phyloP scores from a whole-genome alignment of 345 rosid species.

The Garcia nutans region DNA sequence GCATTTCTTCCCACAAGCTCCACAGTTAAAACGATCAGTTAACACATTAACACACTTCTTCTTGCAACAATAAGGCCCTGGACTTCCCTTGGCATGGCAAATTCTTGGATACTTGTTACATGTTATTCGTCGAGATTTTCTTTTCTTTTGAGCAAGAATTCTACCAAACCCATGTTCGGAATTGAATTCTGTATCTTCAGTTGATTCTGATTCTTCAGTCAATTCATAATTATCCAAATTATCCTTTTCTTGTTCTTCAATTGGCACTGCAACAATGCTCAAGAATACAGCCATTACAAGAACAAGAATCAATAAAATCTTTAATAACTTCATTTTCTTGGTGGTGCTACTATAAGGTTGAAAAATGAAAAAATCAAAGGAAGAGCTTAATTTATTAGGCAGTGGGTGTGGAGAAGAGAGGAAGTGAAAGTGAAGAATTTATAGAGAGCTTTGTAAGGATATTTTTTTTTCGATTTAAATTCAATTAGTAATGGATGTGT shows the following conservation, averaged over 20 bases:
- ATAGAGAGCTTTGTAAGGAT: too few relatives aligned
- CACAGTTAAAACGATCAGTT: slow-evolving; percentile 34
- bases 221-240: background rate
- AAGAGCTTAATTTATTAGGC: too few relatives aligned
- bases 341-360: too few relatives aligned
- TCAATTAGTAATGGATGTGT: too few relatives aligned
- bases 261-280: background rate
- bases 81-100: slow-evolving; percentile 35
- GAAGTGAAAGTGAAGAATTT: too few relatives aligned
- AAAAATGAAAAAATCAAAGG: too few relatives aligned
- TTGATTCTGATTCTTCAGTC: background rate
- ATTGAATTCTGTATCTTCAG: background rate
- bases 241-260: background rate
- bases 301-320: background rate
- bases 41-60: slow-evolving; percentile 34
- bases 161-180: background rate
- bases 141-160: slow-evolving; percentile 6
- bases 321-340: background rate
- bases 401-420: too few relatives aligned
- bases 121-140: background rate
- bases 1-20: slow-evolving; percentile 44
- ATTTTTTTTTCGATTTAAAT: too few relatives aligned
- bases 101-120: slow-evolving; percentile 24
- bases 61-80: slow-evolving; percentile 37
- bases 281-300: background rate